Evolutionary conservation across 768 basidiomycete genomes (phyloP).

Genomic region (Tricholomella constricta): DNA sequence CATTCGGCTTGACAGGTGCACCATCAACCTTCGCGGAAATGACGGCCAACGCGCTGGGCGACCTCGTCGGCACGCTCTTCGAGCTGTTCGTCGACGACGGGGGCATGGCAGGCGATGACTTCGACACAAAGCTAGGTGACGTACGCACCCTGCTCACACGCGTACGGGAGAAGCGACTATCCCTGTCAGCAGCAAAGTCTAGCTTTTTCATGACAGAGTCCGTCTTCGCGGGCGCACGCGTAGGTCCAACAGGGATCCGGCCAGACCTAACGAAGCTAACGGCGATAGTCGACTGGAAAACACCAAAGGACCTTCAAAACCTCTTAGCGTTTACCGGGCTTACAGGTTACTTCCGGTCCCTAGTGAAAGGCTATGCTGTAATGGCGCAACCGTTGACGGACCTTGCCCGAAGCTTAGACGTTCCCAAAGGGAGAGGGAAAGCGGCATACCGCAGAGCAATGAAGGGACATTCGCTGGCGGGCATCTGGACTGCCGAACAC

Average conservation of each 20-base stretch:
- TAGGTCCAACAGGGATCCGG: slow-evolving; percentile 33
- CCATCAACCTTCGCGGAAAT: slow-evolving; percentile 35
- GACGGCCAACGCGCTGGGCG: slow-evolving; percentile 23
- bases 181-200: neutral
- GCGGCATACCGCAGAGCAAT: slow-evolving; percentile 17
- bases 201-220: slow-evolving; percentile 38
- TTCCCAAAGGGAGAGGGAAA: slow-evolving; percentile 15
- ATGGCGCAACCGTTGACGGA: slow-evolving; percentile 33
- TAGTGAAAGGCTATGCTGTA: slow-evolving; percentile 35
- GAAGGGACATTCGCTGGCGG: slow-evolving; percentile 8
- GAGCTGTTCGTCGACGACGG: slow-evolving; percentile 45
- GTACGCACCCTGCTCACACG: slow-evolving; percentile 26
- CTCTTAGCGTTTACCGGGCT: slow-evolving; percentile 26
- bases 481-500: slow-evolving; percentile 22
- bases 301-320: slow-evolving; percentile 27
- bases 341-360: slow-evolving; percentile 33
- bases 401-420: slow-evolving; percentile 20
- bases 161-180: slow-evolving; percentile 17
- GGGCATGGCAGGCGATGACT: slow-evolving; percentile 30
- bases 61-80: slow-evolving; percentile 25
- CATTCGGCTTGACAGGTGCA: slow-evolving; percentile 36
- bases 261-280: slow-evolving; percentile 38
- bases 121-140: slow-evolving; percentile 22
- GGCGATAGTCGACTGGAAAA: slow-evolving; percentile 36
- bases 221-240: slow-evolving; percentile 34